phyloP scores from a whole-genome alignment of 768 basidiomycete genomes.

The Dioszegia hungarica region DNA sequence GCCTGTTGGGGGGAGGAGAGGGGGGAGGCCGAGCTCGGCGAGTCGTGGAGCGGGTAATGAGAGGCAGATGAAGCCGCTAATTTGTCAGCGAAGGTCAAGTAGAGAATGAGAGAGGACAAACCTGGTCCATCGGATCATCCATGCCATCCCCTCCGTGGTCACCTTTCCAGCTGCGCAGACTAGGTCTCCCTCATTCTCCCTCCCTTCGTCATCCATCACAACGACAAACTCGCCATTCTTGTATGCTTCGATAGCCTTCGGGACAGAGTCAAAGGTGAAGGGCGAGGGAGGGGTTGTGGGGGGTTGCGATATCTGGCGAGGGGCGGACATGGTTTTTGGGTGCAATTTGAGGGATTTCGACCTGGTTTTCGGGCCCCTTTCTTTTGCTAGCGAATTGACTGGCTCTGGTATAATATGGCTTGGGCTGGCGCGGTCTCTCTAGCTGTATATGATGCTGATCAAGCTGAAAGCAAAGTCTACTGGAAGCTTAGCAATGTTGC shows the following conservation, averaged over 20 bases:
- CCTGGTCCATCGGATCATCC: conserved; percentile 97
- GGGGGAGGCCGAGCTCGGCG: conserved; percentile 71
- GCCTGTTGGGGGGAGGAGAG: conserved; percentile 34
- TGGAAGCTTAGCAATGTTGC: too few relatives aligned
- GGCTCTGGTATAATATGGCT: too few relatives aligned
- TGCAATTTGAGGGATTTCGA: conserved; percentile 2
- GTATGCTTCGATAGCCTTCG: conserved; percentile 66
- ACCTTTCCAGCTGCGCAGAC: conserved; percentile 78
- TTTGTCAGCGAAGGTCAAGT: conserved; percentile 1
- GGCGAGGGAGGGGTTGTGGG: conserved; percentile 25
- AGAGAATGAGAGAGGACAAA: conserved; percentile 51
- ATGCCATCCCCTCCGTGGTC: conserved; percentile 96
- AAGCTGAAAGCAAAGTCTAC: too few relatives aligned
- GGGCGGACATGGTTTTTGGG: conserved; percentile 35
- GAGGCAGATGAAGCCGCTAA: conserved; percentile 89
- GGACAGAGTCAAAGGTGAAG: conserved; percentile 67
- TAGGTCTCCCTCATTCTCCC: conserved; percentile 97
- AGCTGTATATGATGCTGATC: too few relatives aligned
- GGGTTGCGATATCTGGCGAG: conserved; percentile 11
- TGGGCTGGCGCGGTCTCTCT: too few relatives aligned
- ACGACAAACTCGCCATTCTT: conserved; percentile 87
- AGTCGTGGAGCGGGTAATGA: conserved; percentile 73
- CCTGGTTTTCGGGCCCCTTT: not conserved
- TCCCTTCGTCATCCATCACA: conserved; percentile 91
- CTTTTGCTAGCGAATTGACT: too few relatives aligned